These are phyloP conservation scores for Leptosphaerulina australis DNA, from an alignment of 2,329 filamentous ascomycete species.

Conservation along the genomic window DNA sequence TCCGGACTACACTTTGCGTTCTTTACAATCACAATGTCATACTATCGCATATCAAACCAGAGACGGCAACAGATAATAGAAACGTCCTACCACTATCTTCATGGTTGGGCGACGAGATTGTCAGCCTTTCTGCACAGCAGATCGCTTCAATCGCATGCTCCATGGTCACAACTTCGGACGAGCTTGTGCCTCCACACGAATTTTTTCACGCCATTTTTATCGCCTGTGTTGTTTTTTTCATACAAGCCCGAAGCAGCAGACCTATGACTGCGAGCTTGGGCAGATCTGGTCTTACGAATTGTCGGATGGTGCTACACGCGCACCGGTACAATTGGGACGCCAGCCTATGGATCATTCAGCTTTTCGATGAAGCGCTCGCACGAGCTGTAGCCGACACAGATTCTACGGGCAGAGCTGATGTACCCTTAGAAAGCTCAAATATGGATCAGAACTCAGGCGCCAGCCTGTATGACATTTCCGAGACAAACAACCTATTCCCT, in stretches of 20 bases:
- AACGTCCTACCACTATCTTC: constrained; percentile 6
- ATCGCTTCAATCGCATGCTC: constrained; percentile 9
- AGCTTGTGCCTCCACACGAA: constrained; percentile 11
- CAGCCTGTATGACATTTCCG: not conserved
- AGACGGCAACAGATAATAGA: not conserved
- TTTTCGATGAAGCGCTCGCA: constrained; percentile 10
- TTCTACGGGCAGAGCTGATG: not conserved
- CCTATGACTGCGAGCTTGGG: constrained; percentile 6
- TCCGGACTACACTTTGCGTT: constrained; percentile 5
- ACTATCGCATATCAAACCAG: constrained; percentile 7
- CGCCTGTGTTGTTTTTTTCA: constrained; percentile 13
- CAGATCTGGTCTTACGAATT: constrained; percentile 9
- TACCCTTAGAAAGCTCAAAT: not conserved
- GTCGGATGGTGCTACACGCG: constrained; percentile 9
- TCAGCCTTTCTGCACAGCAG: constrained; percentile 8
- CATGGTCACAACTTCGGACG: constrained; percentile 10
- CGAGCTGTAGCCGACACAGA: not conserved
- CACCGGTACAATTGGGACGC: constrained; percentile 14
- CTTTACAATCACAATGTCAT: constrained; percentile 11
- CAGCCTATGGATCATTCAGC: constrained; percentile 7
- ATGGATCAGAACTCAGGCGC: not conserved
- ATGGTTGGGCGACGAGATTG: constrained; percentile 11
- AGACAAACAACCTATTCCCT: not conserved
- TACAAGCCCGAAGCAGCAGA: constrained; percentile 4
- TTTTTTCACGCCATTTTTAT: constrained; percentile 11